Evolutionary conservation across 352 stramenopile genomes (phyloP), one percentile per base, ranked within the genome.

Genomic region (Phytophthora brassicae): DNA sequence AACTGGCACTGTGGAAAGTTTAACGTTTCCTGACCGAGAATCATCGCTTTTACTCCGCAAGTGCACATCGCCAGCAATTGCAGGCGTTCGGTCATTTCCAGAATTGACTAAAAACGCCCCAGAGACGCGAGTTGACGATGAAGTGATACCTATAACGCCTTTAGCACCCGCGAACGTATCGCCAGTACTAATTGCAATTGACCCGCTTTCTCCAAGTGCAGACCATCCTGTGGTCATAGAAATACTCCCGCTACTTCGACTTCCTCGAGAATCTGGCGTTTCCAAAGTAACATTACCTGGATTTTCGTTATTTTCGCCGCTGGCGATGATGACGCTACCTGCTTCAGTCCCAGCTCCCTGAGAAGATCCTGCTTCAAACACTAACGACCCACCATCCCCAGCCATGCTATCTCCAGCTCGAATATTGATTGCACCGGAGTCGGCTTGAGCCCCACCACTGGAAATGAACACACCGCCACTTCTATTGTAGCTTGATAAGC

Each of bases 321-420:
- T 75, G 45, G 62, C 49, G 19, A 79, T 75, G 26, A 74, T 11
- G 9, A 79, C 64, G 33, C 59, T 71, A 42, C 70, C 70, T 33
- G 63, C 64, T 42, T 47, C n/a, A 43, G 66, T 57, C 16, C 28
- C 33, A 28, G 44, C 58, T n/a, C 55, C 63, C 33, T 53, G 33
- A 38, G 77, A 69, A 20, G 66, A 66, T n/a, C 80, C 80, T 47
- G 68, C 70, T 66, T 76, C 45, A 23, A 88, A 26, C 16, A 65
- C 24, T 39, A 88, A 55, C 29, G 50, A 65, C 11, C 74, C 75
- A 33, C 75, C 77, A 24, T 74, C 12, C 7, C 74, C 72, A 60
- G 23, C 36, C 7, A 63, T 36, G 43, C 65, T 77, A 28, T 73
- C 49, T 22, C 75, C 75, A 36, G 54, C 61, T 52, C 54, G 46